Evolutionary conservation across 768 basidiomycete genomes (phyloP), one percentile per base, ranked within the genome.

Genomic region (Pulveroboletus sp.): DNA sequence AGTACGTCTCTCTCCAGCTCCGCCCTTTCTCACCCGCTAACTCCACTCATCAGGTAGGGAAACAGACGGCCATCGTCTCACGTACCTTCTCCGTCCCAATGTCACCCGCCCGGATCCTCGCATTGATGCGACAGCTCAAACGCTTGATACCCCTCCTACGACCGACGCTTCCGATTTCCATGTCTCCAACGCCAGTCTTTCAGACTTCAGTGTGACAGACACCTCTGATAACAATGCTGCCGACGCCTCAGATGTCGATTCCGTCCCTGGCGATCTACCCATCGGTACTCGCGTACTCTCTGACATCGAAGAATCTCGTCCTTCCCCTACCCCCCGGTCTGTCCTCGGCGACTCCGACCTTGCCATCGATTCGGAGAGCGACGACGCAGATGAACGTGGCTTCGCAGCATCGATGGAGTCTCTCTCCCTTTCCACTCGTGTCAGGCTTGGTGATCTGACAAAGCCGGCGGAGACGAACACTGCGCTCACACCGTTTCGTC

Each of bases 31-130:
- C 32, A 15, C 42, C 14, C 9, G 2, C 45, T 58, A 18, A 56
- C 32, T 10, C 39, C 39, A 2, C 2, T 27, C 50, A 80, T 27
- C 47, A 73, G 71, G 72, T 42, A 73, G 65, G 58, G 68, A 84
- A 26, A 63, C 68, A 1, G 64, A 76, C 1, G 80, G 80, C 0
- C 66, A 74, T 39, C 83, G 89, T 17, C 71, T 89, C 31, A 91
- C 89, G 5, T 84, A 89, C 65, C 80, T 93, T 43, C 76, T 93
- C 21, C 82, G 90, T 32, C 90, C 90, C 4, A 87, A 89, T 55
- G 76, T 81, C 46, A 76, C 77, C 18, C 80, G 79, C 14, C 83
- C 83, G 1, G 80, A 82, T 59, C 75, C 72, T 28, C 49, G 54
- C 4, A 61, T 61, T 31, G 31, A 37, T 17, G 17, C 37, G 2